These are phyloP conservation scores for Cicer yamashitae DNA, from an alignment of 306 rosid species.

Conservation along the genomic window DNA sequence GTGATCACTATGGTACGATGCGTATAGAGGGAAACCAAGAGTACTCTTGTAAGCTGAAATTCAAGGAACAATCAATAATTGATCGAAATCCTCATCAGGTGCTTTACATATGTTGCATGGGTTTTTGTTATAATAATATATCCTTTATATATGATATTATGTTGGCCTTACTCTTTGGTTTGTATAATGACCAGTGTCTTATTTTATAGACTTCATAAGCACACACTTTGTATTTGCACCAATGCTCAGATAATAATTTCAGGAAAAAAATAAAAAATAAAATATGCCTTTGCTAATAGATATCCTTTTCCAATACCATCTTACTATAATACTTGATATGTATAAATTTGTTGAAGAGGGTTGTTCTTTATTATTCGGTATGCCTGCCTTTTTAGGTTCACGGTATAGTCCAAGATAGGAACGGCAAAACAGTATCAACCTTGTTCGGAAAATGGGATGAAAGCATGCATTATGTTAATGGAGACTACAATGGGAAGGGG, in stretches of 20 bases:
- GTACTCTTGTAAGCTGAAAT: constrained; percentile 86
- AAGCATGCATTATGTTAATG: constrained; percentile 83
- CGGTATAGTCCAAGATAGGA: constrained; percentile 83
- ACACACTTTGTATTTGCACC: constrained; percentile 16
- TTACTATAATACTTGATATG: not conserved
- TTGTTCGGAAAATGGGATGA: constrained; percentile 99
- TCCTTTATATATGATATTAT: constrained; percentile 12
- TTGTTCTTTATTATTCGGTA: constrained; percentile 28
- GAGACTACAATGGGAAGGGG: constrained; percentile 83
- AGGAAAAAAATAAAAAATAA: constrained; percentile 3
- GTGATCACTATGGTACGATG: constrained; percentile 99
- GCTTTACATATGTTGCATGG: constrained; percentile 38
- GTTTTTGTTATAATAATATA: constrained; percentile 14
- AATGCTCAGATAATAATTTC: constrained; percentile 1
- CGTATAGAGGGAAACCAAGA: constrained; percentile 85
- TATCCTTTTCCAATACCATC: not conserved
- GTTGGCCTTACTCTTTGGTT: constrained; percentile 34
- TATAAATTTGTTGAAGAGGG: constrained; percentile 9
- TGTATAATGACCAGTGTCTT: constrained; percentile 29
- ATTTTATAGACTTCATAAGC: constrained; percentile 10
- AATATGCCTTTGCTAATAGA: constrained; percentile 7
- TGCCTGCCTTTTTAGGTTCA: constrained; percentile 66
- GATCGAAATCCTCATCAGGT: constrained; percentile 99
- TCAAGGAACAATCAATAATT: constrained; percentile 97
- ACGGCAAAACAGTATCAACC: constrained; percentile 86